phyloP scores from a whole-genome alignment of 768 basidiomycete species.

The Macrolepiota albuminosa region DNA sequence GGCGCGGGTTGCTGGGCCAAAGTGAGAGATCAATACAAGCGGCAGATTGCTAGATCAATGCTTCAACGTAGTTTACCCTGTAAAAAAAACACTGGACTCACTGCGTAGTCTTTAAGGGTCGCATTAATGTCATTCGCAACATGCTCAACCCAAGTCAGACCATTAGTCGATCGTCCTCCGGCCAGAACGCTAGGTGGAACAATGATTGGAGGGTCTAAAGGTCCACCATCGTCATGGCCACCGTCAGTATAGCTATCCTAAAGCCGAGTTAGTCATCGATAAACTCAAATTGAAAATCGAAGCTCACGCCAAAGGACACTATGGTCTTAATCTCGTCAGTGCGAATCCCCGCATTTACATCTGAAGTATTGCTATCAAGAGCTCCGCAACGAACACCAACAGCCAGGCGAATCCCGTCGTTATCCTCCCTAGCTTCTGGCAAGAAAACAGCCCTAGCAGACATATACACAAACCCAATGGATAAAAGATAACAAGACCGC shows the following conservation, averaged over 20 bases:
- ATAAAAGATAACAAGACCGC: not conserved
- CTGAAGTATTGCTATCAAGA: conserved; percentile 33
- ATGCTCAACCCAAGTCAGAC: conserved; percentile 45
- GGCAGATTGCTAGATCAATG: conserved; percentile 28
- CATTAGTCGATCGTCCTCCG: conserved; percentile 49
- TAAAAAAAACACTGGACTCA: conserved; percentile 15
- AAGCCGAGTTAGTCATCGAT: not conserved
- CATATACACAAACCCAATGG: not conserved
- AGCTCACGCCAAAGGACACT: conserved; percentile 44
- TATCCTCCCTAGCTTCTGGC: conserved; percentile 3
- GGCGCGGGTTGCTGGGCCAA: conserved; percentile 46
- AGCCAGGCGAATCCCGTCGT: conserved; percentile 38
- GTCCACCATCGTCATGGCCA: conserved; percentile 42
- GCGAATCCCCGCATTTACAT: conserved; percentile 45
- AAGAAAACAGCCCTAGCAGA: not conserved
- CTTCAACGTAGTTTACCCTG: not conserved
- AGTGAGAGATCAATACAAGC: conserved; percentile 43
- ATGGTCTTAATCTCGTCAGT: conserved; percentile 36
- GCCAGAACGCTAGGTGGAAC: conserved; percentile 38
- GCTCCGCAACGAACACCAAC: conserved; percentile 40
- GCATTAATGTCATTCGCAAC: conserved; percentile 38
- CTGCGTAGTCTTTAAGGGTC: conserved; percentile 48
- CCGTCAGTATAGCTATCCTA: conserved; percentile 51
- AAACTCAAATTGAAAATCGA: not conserved
- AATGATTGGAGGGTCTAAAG: conserved; percentile 40